Base-by-base conservation (phyloP, 352 stramenopile species). In the Phytophthora ohioensis region DNA sequence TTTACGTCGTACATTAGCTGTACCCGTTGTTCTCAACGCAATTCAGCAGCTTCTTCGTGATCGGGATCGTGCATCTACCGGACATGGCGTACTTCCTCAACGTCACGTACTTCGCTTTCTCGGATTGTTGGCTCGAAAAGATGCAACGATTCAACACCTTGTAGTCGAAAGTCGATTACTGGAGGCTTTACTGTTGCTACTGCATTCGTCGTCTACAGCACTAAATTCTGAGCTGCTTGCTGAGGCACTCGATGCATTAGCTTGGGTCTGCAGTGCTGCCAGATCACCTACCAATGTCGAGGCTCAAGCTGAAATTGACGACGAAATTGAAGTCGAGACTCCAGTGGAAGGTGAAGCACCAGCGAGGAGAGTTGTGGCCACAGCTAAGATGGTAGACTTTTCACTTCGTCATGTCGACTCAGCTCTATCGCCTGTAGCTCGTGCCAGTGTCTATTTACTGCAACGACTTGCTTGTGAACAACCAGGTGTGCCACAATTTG, bases 141-240 rank as follows among this genome's bases (percentile, higher is more conserved):
- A 91, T 41, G 49, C 69, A 4, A 43, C 49, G 34, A 69, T 85
- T 2, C 85, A 93, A 63, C 62, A 78, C 3, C 55, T 91, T 5
- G 71, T 91, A 1, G 55, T 83, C 13, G 83, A 93, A 48, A 87
- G 76, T 52, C 72, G 76, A 31, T 58, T 93, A 42, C 59, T 91
- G 9, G 82, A 91, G 15, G 76, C 75, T 2, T 67, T 85, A 4
- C 31, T 89, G 17, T 35, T 79, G 3, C 48, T 91, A 15, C 42
- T 89, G n/a, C 80, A 90, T n/a, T 86, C 79, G 1, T 73, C 82
- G 2, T 56, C 80, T 3, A 78, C 74, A 0, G 54, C 72, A 2
- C 42, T 85, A 2, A 72, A 84, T 41, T 41, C 55, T 11, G 62
- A 83, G 5, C 45, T 93, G 0, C 64, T 91, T 4, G 69, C 56